Base-by-base conservation (phyloP, 495 filamentous ascomycete species). In the Lindgomyces ingoldianus region DNA sequence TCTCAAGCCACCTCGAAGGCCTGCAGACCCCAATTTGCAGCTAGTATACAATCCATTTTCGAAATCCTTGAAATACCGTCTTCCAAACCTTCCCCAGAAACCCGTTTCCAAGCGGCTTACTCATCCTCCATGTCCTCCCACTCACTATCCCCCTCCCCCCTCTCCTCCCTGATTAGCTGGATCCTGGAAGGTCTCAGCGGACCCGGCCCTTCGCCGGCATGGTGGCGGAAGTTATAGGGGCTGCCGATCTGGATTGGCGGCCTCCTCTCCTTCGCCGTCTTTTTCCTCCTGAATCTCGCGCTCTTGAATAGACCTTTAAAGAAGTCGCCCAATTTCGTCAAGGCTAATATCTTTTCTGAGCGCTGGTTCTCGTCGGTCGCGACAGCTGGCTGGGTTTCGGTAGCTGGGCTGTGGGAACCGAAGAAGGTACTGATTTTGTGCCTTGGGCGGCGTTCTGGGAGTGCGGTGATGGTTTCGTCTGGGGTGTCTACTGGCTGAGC, bases 381-480 rank as follows among this genome's bases (percentile, higher is more conserved):
- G 51, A 55, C 51, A 10, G 29, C 18, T 2, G 49, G 10, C 49
- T 52, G 49, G 24, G 4, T 52, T 10, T 27, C 49, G 24, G 49
- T 27, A 18, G 2, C n/a, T 6, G 24, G 49, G 24, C 3, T 52
- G 9, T 4, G 14, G 14, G 49, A 19, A 18, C 49, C 2, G 16
- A 12, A 22, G n/a, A 1, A 46, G 14, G 14, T 46, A 14, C 44
- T 48, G 2, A 9, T 4, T 14, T 58, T 45, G 26, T 16, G 24
- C n/a, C 16, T 30, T 19, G 39, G 39, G n/a, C n/a, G 18, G 42
- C 11, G 22, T 22, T 18, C 29, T 33, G 57, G 59, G 21, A 62
- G 50, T n/a, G 59, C 59, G 12, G 59, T 62, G 36, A 62, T 22
- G 50, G 1, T 47, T 18, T 62, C 36, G 24, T 61, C 47, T 19